Evolutionary conservation across 176 grass and related monocot species (phyloP), one percentile per base, ranked within the genome.

Genomic region (Ensete ventricosum): DNA sequence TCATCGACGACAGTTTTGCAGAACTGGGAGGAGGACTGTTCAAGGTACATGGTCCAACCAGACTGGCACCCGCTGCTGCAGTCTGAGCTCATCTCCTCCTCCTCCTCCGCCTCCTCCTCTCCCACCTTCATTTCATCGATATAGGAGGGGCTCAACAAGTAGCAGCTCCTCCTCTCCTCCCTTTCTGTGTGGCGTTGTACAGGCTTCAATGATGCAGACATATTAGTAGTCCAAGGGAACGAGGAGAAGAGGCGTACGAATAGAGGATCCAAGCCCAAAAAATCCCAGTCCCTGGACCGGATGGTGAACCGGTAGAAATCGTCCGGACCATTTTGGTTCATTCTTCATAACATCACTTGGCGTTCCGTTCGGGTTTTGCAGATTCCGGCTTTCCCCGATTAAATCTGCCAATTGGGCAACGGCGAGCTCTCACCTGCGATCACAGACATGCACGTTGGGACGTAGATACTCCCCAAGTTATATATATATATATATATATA

Each of bases 31-130:
- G 27, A 29, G 34, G 34, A 43, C 34, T 43, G 34, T 22, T 92
- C 89, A 16, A 96, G 82, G 83, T 96, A 96, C 79, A 87, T 90
- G 54, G 93, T 96, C 93, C 93, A 96, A 54, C 93, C 93, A 65
- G 93, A 96, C 82, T 92, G 93, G 79, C 93, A 92, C 24, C 93
- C 93, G 76, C 93, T 88, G 87, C 89, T 96, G 83, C 87, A 96
- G 54, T 90, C 89, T 23, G 89, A 96, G 70, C 85, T 86, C 78
- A 78, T 77, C 34, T 43, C 34, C 34, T 66, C 64, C 52, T 43
- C 62, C 60, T 80, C 87, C 69, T n/a, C n/a, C n/a, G n/a, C n/a
- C n/a, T 79, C 73, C 27, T 55, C 54, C 54, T 55, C 54, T 16
- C 83, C 78, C 65, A 77, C 27, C 81, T 78, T 62, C 82, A 79